These are phyloP conservation scores for Ophiostoma tasmaniense DNA, from an alignment of 2,329 filamentous ascomycete species.

Conservation along the genomic window DNA sequence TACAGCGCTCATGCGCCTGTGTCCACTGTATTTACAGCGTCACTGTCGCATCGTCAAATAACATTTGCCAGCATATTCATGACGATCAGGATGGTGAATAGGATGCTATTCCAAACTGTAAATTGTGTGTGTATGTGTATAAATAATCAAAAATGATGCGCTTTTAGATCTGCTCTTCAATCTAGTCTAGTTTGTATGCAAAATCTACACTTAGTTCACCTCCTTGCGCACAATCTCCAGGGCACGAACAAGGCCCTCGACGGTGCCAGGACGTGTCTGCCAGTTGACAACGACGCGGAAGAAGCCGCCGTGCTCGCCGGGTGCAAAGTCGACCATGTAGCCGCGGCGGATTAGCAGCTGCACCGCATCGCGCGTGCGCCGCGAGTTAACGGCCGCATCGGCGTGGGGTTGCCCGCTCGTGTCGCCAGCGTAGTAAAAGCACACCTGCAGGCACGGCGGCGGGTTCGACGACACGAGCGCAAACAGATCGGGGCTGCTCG, in stretches of 20 bases:
- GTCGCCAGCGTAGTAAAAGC: slow-evolving; percentile 67
- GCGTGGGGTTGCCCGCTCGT: slow-evolving; percentile 43
- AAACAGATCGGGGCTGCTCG: slow-evolving; percentile 47
- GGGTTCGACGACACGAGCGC: slow-evolving; percentile 65
- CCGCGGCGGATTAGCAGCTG: slow-evolving; percentile 40
- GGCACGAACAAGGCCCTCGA: slow-evolving; percentile 45
- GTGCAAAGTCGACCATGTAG: slow-evolving; percentile 56
- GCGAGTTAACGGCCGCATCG: slow-evolving; percentile 39
- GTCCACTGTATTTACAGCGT: not conserved
- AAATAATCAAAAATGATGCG: not conserved
- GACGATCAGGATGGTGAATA: too few species aligned
- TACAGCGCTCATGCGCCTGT: not conserved
- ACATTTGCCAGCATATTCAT: not conserved
- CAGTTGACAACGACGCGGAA: slow-evolving; percentile 53
- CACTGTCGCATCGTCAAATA: not conserved
- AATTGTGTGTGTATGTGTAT: not conserved
- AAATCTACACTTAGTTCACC: not conserved
- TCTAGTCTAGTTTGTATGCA: not conserved
- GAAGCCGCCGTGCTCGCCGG: slow-evolving; percentile 46
- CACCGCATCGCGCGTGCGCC: slow-evolving; percentile 41
- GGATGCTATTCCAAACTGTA: too few species aligned
- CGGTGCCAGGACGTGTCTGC: slow-evolving; percentile 44
- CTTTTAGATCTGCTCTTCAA: not conserved
- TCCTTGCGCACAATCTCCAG: slow-evolving; percentile 38
- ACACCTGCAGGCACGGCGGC: slow-evolving; percentile 84